Conservation (phyloP, 2,329 filamentous ascomycete genomes). For the Penicillium sp. region DNA sequence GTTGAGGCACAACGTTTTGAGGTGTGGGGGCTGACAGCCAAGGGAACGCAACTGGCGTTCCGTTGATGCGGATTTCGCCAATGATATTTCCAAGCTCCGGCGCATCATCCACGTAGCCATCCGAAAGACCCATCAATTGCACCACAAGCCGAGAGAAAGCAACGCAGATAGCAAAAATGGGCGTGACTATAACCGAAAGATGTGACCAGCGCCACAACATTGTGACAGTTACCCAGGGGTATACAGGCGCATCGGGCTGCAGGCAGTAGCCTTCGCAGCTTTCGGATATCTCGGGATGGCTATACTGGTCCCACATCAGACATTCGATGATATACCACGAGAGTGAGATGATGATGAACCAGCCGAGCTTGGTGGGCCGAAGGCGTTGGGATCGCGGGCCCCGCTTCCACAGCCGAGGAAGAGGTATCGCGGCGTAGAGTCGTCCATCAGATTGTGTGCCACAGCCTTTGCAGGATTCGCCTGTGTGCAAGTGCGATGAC, state of each 20-base stretch:
- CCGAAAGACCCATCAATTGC: constrained; percentile 41
- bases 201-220: constrained; percentile 50
- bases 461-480: constrained; percentile 24
- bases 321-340: constrained; percentile 52
- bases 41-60: constrained; percentile 24
- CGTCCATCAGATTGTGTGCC: constrained; percentile 25
- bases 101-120: constrained; percentile 41
- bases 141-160: constrained; percentile 31
- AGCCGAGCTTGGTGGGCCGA: constrained; percentile 39
- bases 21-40: constrained; percentile 17
- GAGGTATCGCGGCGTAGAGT: constrained; percentile 32
- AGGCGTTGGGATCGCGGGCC: constrained; percentile 27
- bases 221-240: constrained; percentile 56
- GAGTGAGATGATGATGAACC: constrained; percentile 40
- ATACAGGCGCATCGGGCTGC: constrained; percentile 51
- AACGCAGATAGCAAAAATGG: constrained; percentile 31
- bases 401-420: constrained; percentile 38
- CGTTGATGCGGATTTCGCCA: constrained; percentile 32
- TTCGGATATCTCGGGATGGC: constrained; percentile 49
- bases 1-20: constrained; percentile 10
- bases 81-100: constrained; percentile 24
- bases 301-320: constrained; percentile 51
- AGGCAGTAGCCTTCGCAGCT: constrained; percentile 52
- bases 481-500: constrained; percentile 6
- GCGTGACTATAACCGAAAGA: constrained; percentile 30